Percentiles rank a stretch among this genome's conserved stretches.
Evolutionary conservation across 163 green algal genomes (phyloP).

Genomic region (Chlamydomonas reinhardtii): DNA sequence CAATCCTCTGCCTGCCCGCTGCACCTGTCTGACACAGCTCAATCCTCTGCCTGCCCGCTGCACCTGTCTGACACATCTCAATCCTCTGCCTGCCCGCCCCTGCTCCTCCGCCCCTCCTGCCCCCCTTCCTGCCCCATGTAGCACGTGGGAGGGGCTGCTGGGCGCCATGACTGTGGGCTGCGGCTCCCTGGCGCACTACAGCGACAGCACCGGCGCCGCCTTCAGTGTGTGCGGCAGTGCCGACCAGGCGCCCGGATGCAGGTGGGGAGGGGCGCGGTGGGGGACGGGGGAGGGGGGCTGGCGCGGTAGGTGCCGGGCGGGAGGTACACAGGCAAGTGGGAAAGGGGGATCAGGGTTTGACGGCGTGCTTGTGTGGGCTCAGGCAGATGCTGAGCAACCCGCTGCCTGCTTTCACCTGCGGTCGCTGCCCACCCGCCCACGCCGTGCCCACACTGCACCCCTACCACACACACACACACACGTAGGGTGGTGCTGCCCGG

Average conservation of each 20-base stretch:
- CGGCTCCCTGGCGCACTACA: slow-evolving; percentile 16
- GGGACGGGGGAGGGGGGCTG: not conserved
- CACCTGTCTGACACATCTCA: too few species aligned
- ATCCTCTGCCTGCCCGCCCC: too few species aligned
- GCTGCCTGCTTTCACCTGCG: too few species aligned
- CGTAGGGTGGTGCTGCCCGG: slow-evolving; percentile 6
- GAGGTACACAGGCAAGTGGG: not conserved
- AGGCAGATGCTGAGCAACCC: too few species aligned
- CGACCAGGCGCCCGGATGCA: not conserved
- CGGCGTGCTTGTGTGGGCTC: too few species aligned
- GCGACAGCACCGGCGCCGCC: not conserved
- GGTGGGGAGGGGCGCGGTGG: not conserved
- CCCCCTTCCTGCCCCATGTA: not conserved
- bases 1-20: too few species aligned
- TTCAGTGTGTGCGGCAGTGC: slow-evolving; percentile 5
- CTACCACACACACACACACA: not conserved
- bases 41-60: too few species aligned
- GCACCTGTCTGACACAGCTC: too few species aligned
- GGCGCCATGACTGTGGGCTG: slow-evolving; percentile 26
- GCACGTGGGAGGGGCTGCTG: slow-evolving; percentile 25
- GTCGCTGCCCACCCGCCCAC: too few species aligned
- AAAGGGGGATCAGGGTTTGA: too few species aligned
- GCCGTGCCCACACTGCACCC: too few species aligned
- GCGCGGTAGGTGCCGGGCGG: not conserved
- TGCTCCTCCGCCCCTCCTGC: not conserved